Base-by-base conservation (phyloP, 2,329 filamentous ascomycete genomes). In the Fusarium protoensiforme region DNA sequence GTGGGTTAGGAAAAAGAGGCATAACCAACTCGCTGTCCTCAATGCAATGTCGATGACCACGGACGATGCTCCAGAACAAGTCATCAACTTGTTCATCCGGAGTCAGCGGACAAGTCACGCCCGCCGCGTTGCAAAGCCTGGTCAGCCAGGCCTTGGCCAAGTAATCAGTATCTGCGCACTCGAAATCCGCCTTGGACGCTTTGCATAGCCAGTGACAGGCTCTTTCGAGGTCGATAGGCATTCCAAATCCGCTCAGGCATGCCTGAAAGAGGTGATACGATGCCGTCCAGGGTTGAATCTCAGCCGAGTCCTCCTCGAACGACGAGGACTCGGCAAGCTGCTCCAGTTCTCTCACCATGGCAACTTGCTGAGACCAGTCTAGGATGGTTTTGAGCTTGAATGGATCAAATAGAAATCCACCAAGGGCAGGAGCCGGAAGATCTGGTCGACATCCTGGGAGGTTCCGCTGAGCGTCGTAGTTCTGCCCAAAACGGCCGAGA, bases 361-460 rank as follows among this genome's bases (percentile, higher is more conserved):
- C 22, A 5, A 63, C 60, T 27, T 63, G 60, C 20, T 63, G 60
- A 31, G 60, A 56, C 60, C 60, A 63, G 11, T 63, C 60, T 1
- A 63, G 11, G 18, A 63, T 31, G 0, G 4, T 33, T 7, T 43
- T 63, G 24, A 63, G 48, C 14, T 41, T 63, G 24, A 63, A 33
- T 1, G 60, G 60, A 2, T 63, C 60, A 9, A 63, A 63, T 5
- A 56, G 11, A 16, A 56, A 63, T 16, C 60, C 60, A 14, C 60
- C 60, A 3, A 33, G 35, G 7, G 48, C 35, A 36, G 60, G 60
- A 18, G n/a, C 24, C 4, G 46, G 46, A 43, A 54, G 60, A 20
- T 56, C 60, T 22, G 60, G 60, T 33, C 60, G 60, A 43, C 24
- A 63, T 39, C 60, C 60, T 41, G 60, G 60, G 27, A 63, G 60